These are phyloP conservation scores for Hyparrhenia diplandra DNA, from an alignment of 176 grass and related monocot genomes.

Conservation along the genomic window DNA sequence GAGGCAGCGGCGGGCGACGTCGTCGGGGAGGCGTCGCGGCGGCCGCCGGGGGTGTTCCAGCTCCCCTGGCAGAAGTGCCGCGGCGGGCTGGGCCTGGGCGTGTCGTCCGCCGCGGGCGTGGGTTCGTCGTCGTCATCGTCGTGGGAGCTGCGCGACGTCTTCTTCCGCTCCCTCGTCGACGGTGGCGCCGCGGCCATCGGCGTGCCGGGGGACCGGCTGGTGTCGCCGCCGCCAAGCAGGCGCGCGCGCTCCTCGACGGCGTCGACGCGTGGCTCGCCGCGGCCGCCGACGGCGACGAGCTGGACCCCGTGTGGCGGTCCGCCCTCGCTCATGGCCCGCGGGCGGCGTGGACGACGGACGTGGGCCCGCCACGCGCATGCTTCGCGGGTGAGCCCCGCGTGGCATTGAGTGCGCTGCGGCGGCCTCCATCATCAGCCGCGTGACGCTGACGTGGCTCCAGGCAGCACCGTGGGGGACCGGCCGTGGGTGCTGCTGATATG, in stretches of 20 bases:
- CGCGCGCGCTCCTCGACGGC: constrained; percentile 52
- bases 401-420: constrained; percentile 1
- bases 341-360: not conserved
- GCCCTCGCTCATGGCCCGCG: constrained; percentile 34
- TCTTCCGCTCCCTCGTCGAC: constrained; percentile 77
- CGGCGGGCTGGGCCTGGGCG: constrained; percentile 19
- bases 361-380: not conserved
- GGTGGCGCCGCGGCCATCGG: constrained; percentile 46
- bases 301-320: constrained; percentile 59
- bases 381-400: not conserved
- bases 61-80: constrained; percentile 60
- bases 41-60: constrained; percentile 61
- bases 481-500: not conserved
- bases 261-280: constrained; percentile 52
- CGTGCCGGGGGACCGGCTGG: constrained; percentile 53
- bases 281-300: constrained; percentile 39
- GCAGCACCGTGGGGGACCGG: not conserved
- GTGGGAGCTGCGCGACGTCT: constrained; percentile 67
- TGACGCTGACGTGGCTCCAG: constrained; percentile 15
- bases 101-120: not conserved
- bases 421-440: not conserved
- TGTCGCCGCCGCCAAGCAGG: constrained; percentile 27
- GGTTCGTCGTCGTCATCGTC: not conserved
- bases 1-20: not conserved
- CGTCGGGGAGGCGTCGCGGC: constrained; percentile 33